Base-by-base conservation (phyloP, 2,329 filamentous ascomycete species). In the Botrytis fragariae region DNA sequence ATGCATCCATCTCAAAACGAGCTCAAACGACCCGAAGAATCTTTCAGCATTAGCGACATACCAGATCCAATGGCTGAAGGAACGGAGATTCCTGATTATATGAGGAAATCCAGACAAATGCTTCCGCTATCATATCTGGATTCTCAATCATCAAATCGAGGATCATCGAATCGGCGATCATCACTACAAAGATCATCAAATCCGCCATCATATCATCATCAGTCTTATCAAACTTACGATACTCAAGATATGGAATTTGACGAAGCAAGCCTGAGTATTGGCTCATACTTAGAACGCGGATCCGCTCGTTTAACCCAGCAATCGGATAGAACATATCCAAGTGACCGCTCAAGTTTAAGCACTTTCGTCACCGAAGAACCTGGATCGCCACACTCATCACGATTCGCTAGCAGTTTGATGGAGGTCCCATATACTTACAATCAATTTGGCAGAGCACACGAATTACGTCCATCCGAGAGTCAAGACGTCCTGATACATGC, bases 101-200 rank as follows among this genome's bases (percentile, higher is more conserved):
- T 32, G 51, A 67, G 12, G 25, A 29, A 39, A n/a, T 69, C 71
- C 16, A 48, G 54, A 60, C 54, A 61, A 18, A 67, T 72, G 37
- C 62, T 72, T 29, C 62, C 70, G 9, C 35, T 72, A 25, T 68
- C 71, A 22, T 72, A 72, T 57, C 39, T 69, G 35, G 42, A 18
- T 35, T 70, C 20, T 35, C 65, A 69, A 44, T 42, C 35, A 37
- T 25, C 68, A 37, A 70, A 61, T 45, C 39, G 37, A 18, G 7
- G 29, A 22, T 57, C 70, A 45, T 32, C 68, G 20, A 69, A 69
- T 45, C 18, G 29, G 18, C 18, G 29, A 29, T 59, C 71, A 39
- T 20, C 37, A 68, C 37, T 37, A 5, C 22, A 37, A 32, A 32
- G 48, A 35, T 39, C 59, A 63, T 45, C 63, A 18, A 57, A 57